These are phyloP conservation scores for Trametes villosa DNA, from an alignment of 768 basidiomycete species.

Conservation along the genomic window DNA sequence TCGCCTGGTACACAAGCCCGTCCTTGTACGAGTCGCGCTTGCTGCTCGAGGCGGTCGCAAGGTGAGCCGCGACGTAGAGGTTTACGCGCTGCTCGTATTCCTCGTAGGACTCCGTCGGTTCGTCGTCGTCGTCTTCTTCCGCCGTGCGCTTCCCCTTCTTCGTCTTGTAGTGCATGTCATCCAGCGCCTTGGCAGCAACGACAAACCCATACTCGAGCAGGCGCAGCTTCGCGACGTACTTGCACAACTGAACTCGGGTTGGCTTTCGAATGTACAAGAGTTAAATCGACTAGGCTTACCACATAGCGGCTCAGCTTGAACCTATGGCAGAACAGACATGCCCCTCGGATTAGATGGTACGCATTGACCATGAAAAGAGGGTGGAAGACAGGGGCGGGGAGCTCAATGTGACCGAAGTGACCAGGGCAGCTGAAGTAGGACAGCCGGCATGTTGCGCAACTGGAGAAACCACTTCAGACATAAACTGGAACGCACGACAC, in stretches of 20 bases:
- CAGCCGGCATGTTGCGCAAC: constrained; percentile 92
- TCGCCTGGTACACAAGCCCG: constrained; percentile 80
- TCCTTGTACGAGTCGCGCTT: constrained; percentile 90
- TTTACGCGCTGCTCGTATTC: constrained; percentile 67
- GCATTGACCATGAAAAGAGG: constrained; percentile 94
- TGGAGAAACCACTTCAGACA: constrained; percentile 39
- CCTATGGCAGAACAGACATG: constrained; percentile 92
- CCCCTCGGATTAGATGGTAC: constrained; percentile 83
- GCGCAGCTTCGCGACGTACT: constrained; percentile 84
- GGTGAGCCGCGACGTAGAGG: constrained; percentile 62
- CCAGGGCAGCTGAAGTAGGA: constrained; percentile 96
- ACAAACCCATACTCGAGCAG: constrained; percentile 90
- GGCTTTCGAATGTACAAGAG: background rate
- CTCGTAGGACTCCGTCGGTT: constrained; percentile 60
- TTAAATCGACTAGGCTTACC: constrained; percentile 47
- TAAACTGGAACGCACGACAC: constrained; percentile 1
- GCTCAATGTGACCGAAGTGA: constrained; percentile 97
- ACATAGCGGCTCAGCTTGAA: constrained; percentile 81
- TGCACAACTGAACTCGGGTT: constrained; percentile 58
- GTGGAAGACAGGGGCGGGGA: constrained; percentile 94
- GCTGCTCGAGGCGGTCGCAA: constrained; percentile 49
- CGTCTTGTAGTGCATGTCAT: constrained; percentile 59
- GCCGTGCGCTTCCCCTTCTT: constrained; percentile 40
- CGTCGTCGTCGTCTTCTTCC: constrained; percentile 48
- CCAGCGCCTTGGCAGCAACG: constrained; percentile 77